Conservation (phyloP, 352 stramenopile genomes). For the Pythium coloratum region DNA sequence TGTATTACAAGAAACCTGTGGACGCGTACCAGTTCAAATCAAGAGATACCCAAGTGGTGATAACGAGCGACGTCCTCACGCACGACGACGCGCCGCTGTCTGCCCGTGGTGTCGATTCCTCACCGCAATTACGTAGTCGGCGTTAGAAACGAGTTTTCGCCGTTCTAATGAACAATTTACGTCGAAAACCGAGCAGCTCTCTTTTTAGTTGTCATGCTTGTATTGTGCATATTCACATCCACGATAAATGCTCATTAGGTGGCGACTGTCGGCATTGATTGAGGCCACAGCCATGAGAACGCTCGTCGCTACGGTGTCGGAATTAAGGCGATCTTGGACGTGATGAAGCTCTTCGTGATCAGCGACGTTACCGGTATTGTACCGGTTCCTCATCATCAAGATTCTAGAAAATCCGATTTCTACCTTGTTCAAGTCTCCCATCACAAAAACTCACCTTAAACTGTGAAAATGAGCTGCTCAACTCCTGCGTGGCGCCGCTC, state of each 20-base stretch:
- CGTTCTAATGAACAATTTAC: not conserved
- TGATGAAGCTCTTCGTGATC: not conserved
- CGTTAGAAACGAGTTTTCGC: not conserved
- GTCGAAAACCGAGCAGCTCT: not conserved
- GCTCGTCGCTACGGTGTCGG: too few relatives aligned
- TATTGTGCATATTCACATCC: too few relatives aligned
- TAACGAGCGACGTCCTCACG: not conserved
- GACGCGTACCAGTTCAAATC: not conserved
- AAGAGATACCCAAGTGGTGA: not conserved
- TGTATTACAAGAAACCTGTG: slow-evolving; percentile 3
- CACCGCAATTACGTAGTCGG: not conserved
- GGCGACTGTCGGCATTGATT: too few relatives aligned
- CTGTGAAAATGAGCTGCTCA: slow-evolving; percentile 10
- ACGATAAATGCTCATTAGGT: too few relatives aligned
- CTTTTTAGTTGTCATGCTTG: not conserved
- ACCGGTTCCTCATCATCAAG: slow-evolving; percentile 8
- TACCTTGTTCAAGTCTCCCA: slow-evolving; percentile 14
- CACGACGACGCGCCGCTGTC: not conserved
- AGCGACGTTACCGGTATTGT: slow-evolving; percentile 10
- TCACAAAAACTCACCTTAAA: slow-evolving; percentile 2
- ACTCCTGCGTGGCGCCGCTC: not conserved
- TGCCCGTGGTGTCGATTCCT: not conserved
- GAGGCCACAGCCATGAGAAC: too few relatives aligned
- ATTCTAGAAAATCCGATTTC: slow-evolving; percentile 25
- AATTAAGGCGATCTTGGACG: not conserved